A percentile compares a stretch with the other conserved stretches of the same genome.
phyloP scores from a whole-genome alignment of 208 protist species.

The Plasmodiophora brassicae region DNA sequence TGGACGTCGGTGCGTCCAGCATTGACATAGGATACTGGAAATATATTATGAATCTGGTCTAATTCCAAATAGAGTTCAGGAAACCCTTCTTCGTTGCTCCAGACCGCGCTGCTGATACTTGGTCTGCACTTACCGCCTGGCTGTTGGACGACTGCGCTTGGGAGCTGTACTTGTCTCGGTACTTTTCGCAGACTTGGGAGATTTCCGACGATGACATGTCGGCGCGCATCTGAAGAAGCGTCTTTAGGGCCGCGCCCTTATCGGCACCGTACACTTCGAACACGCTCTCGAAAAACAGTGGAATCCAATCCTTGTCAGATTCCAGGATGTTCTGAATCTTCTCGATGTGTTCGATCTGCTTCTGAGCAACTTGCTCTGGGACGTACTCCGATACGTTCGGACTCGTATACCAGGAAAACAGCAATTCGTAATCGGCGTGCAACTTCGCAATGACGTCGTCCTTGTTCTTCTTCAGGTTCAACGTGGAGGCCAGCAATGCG shows the following conservation, averaged over 20 bases:
- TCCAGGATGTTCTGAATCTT: neutral
- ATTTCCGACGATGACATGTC: neutral
- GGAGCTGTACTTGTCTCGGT: too few species aligned
- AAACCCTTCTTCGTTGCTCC: too few species aligned
- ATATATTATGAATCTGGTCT: too few species aligned
- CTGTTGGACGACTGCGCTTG: too few species aligned
- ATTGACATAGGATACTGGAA: too few species aligned
- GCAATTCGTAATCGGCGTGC: neutral
- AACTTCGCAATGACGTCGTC: neutral
- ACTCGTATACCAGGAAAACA: neutral
- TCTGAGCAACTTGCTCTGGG: neutral
- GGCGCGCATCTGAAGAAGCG: neutral
- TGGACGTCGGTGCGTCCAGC: too few species aligned
- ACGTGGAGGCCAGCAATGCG: neutral
- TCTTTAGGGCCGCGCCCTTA: neutral
- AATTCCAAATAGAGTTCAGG: too few species aligned
- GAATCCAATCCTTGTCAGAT: neutral
- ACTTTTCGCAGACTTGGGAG: too few species aligned
- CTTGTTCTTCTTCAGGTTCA: neutral
- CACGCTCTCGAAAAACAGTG: neutral
- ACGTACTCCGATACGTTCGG: neutral
- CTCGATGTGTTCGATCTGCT: slow-evolving; percentile 3
- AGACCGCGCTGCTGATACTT: too few species aligned
- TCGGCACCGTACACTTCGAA: neutral
- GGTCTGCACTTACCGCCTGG: too few species aligned